A percentile compares a stretch with the other conserved stretches of the same genome.
Evolutionary conservation across 2,329 filamentous ascomycete genomes (phyloP).

Genomic region (Aurifilum marmelostoma): DNA sequence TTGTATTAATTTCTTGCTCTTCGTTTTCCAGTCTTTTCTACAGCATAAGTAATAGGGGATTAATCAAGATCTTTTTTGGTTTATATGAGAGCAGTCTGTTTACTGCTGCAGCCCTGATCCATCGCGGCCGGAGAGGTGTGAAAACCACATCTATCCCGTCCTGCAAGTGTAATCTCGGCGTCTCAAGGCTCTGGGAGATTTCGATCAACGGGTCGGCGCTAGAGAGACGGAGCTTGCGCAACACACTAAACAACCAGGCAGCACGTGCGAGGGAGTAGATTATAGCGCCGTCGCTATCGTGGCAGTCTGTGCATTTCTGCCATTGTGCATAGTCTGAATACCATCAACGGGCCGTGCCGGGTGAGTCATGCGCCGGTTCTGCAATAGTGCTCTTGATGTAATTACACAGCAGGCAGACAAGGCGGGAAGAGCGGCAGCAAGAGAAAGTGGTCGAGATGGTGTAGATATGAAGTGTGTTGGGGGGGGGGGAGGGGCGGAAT

Average conservation of each 20-base stretch:
- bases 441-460: not conserved
- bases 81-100: too few relatives aligned
- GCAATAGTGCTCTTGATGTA: too few relatives aligned
- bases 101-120: not conserved
- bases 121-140: too few relatives aligned
- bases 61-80: too few relatives aligned
- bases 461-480: too few relatives aligned
- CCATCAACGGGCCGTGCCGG: constrained; percentile 5
- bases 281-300: not conserved
- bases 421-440: not conserved
- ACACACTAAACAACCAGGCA: not conserved
- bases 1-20: too few relatives aligned
- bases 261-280: not conserved
- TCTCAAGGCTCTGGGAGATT: not conserved
- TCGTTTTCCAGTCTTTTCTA: too few relatives aligned
- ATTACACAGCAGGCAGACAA: not conserved
- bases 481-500: not conserved
- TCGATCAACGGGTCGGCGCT: not conserved
- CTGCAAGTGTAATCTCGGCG: not conserved
- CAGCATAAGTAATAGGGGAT: too few relatives aligned
- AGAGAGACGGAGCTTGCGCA: not conserved
- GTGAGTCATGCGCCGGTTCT: not conserved
- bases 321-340: not conserved
- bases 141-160: too few relatives aligned
- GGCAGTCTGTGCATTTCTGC: not conserved